Evolutionary conservation across 164 flowering plant species (phyloP).

Genomic region (Vitis rupestris): DNA sequence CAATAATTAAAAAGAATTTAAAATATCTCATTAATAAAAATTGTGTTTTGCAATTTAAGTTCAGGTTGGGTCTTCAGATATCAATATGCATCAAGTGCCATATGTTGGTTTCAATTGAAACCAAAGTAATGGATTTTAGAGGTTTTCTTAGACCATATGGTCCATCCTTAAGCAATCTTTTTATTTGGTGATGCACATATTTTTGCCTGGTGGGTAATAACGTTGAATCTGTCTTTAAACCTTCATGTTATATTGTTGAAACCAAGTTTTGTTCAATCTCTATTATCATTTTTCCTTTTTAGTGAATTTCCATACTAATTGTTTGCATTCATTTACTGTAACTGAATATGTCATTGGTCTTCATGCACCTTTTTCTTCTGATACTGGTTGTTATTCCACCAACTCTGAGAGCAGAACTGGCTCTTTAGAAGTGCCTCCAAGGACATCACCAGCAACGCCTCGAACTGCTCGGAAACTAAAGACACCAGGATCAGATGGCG

Average conservation of each 20-base stretch:
- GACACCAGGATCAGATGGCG: constrained; percentile 49
- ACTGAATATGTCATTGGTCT: neutral
- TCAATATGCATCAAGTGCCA: too few species aligned
- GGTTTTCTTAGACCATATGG: too few species aligned
- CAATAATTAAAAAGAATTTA: too few species aligned
- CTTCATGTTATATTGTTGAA: neutral
- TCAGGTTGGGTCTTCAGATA: too few species aligned
- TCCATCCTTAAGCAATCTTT: too few species aligned
- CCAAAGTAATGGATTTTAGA: too few species aligned
- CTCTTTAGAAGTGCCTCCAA: constrained; percentile 59
- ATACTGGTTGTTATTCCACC: constrained; percentile 5
- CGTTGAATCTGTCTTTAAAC: too few species aligned
- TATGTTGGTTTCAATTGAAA: too few species aligned
- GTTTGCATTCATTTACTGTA: constrained; percentile 4
- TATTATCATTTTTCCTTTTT: neutral
- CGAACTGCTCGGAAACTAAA: constrained; percentile 60
- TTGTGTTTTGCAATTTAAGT: too few species aligned
- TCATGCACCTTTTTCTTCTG: neutral
- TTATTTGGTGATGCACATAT: too few species aligned
- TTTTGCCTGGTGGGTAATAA: too few species aligned
- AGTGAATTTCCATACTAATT: neutral
- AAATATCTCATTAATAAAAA: too few species aligned
- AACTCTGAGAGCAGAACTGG: constrained; percentile 39
- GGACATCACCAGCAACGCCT: constrained; percentile 60
- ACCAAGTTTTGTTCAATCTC: neutral